Conservation (phyloP, 2,329 filamentous ascomycete genomes). For the Penicillium sclerotiorum region DNA sequence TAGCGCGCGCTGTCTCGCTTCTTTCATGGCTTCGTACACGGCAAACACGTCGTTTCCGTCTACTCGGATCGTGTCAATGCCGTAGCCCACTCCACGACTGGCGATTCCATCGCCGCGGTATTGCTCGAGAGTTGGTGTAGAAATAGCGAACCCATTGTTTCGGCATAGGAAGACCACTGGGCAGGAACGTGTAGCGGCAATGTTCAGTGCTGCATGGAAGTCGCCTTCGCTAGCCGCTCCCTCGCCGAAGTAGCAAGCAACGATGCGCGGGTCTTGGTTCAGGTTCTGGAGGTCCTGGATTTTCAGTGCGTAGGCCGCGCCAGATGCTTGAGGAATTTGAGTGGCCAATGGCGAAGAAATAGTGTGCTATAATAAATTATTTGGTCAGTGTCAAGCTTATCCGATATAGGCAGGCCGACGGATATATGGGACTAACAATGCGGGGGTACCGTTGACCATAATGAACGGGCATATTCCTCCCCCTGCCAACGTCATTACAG, state of each 20-base stretch:
- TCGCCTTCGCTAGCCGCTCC: constrained; percentile 89
- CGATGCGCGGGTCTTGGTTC: constrained; percentile 67
- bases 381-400: background rate
- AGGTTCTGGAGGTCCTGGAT: constrained; percentile 75
- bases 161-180: constrained; percentile 88
- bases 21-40: constrained; percentile 75
- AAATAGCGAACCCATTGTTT: constrained; percentile 80
- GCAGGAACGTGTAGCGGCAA: constrained; percentile 84
- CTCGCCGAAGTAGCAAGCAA: constrained; percentile 86
- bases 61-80: constrained; percentile 89
- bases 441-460: constrained; percentile 84
- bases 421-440: constrained; percentile 64
- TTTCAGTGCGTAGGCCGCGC: constrained; percentile 85
- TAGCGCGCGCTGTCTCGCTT: constrained; percentile 76
- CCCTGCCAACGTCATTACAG: constrained; percentile 73
- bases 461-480: constrained; percentile 96
- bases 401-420: too few relatives aligned
- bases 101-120: constrained; percentile 92
- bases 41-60: constrained; percentile 96
- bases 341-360: constrained; percentile 85
- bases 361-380: constrained; percentile 72
- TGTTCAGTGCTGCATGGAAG: constrained; percentile 88
- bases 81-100: constrained; percentile 82
- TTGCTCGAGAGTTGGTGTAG: constrained; percentile 78
- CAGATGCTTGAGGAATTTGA: constrained; percentile 84